phyloP scores from a whole-genome alignment of 2,329 filamentous ascomycete genomes.

The Botryotinia globosa region DNA sequence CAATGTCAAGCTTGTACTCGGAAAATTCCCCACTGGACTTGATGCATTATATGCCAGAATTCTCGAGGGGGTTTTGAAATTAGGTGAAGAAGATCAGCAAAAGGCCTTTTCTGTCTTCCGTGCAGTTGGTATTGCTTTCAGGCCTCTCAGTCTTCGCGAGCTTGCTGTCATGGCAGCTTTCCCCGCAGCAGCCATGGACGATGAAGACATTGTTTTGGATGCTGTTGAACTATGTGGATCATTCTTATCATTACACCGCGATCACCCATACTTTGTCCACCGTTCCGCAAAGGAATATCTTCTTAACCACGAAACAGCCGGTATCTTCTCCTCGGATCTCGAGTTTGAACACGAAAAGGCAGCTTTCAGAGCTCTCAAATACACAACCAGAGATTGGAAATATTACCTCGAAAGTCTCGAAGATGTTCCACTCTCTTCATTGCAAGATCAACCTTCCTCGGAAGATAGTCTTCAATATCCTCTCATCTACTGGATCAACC shows the following conservation, averaged over 20 bases:
- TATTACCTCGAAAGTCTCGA: slow-evolving; percentile 21
- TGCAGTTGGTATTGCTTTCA: slow-evolving; percentile 19
- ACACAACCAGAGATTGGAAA: slow-evolving; percentile 19
- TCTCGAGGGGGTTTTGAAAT: slow-evolving; percentile 13
- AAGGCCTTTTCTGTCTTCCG: slow-evolving; percentile 18
- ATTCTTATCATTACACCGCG: slow-evolving; percentile 15
- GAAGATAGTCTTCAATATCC: slow-evolving; percentile 22
- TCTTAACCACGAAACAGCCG: slow-evolving; percentile 16
- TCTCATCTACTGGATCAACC: slow-evolving; percentile 20
- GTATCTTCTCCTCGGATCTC: slow-evolving; percentile 20
- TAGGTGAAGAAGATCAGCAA: slow-evolving; percentile 19
- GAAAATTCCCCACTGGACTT: slow-evolving; percentile 17
- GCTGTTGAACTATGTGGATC: slow-evolving; percentile 16
- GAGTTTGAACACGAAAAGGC: slow-evolving; percentile 20
- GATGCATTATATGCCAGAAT: slow-evolving; percentile 17
- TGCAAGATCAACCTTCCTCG: slow-evolving; percentile 20
- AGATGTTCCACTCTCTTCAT: slow-evolving; percentile 15
- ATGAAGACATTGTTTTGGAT: slow-evolving; percentile 16
- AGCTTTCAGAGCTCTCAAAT: slow-evolving; percentile 18
- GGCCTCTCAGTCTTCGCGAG: slow-evolving; percentile 18
- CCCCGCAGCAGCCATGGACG: slow-evolving; percentile 9
- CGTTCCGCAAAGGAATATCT: slow-evolving; percentile 21
- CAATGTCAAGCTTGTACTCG: slow-evolving; percentile 18
- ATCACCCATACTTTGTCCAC: slow-evolving; percentile 20
- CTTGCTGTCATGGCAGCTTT: slow-evolving; percentile 21